phyloP scores from a whole-genome alignment of 1,139 yeast genomes.

The Candida sp. region DNA sequence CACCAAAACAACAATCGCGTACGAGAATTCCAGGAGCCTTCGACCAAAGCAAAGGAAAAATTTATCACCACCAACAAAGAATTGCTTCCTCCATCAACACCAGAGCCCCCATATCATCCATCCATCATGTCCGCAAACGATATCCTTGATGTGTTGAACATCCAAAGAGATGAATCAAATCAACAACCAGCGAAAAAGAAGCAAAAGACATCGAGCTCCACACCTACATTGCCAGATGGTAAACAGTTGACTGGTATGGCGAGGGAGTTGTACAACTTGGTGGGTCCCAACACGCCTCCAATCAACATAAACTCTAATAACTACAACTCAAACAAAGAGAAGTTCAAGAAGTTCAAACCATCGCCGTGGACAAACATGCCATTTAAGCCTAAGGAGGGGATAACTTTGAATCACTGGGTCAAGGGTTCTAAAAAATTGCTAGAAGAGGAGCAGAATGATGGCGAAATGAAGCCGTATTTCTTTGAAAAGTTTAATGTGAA shows the following conservation, averaged over 20 bases:
- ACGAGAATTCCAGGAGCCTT: neutral
- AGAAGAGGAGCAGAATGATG: conserved; percentile 24
- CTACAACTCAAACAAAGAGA: conserved; percentile 61
- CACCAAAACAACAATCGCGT: neutral
- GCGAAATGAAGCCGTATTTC: conserved; percentile 58
- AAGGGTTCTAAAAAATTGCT: conserved; percentile 67
- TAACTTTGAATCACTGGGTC: conserved; percentile 81
- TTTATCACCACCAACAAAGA: neutral
- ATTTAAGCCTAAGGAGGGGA: conserved; percentile 57
- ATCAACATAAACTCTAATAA: conserved; percentile 57
- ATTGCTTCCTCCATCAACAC: neutral
- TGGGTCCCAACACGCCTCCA: conserved; percentile 96
- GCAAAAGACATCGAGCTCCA: conserved; percentile 33
- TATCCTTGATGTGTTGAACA: conserved; percentile 78
- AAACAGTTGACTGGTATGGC: conserved; percentile 74
- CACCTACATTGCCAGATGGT: conserved; percentile 30
- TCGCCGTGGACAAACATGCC: conserved; percentile 81
- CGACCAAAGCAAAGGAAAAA: neutral
- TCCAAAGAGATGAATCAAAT: conserved; percentile 47
- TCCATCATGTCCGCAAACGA: conserved; percentile 56
- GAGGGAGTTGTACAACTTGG: conserved; percentile 82
- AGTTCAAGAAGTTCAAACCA: conserved; percentile 67
- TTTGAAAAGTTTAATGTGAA: conserved; percentile 79
- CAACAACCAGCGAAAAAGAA: conserved; percentile 39
- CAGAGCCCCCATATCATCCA: neutral